Evolutionary conservation across 2,329 filamentous ascomycete genomes (phyloP).

Genomic region (Fusarium sp.): DNA sequence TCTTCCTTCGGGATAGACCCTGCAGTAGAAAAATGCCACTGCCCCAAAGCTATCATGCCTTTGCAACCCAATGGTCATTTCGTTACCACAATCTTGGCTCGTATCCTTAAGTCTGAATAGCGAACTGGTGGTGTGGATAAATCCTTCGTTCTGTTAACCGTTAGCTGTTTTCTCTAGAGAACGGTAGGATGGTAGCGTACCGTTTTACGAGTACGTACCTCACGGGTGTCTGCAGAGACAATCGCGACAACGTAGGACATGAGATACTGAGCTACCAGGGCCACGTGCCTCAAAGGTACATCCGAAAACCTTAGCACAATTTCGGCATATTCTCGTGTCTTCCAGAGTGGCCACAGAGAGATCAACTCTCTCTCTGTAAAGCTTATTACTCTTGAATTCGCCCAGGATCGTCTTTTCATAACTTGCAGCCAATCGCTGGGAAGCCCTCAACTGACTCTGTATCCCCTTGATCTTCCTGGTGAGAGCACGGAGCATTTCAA

Average conservation of each 20-base stretch:
- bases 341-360: neutral
- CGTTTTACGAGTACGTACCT: neutral
- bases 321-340: neutral
- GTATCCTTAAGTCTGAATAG: too few species aligned
- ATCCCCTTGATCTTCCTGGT: accelerated
- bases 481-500: neutral
- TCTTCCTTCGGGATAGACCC: too few species aligned
- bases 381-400: neutral
- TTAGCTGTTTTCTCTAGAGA: neutral
- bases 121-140: neutral
- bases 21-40: too few species aligned
- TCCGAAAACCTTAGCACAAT: neutral
- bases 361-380: neutral
- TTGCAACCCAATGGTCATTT: too few species aligned
- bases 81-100: too few species aligned
- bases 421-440: too few species aligned
- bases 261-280: accelerated
- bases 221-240: neutral
- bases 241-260: neutral
- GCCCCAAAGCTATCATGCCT: too few species aligned
- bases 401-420: too few species aligned
- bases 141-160: neutral
- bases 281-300: neutral
- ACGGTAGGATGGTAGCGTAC: too few species aligned
- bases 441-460: neutral